phyloP scores from a whole-genome alignment of 768 basidiomycete species.

The Tricholoma flavovirens region DNA sequence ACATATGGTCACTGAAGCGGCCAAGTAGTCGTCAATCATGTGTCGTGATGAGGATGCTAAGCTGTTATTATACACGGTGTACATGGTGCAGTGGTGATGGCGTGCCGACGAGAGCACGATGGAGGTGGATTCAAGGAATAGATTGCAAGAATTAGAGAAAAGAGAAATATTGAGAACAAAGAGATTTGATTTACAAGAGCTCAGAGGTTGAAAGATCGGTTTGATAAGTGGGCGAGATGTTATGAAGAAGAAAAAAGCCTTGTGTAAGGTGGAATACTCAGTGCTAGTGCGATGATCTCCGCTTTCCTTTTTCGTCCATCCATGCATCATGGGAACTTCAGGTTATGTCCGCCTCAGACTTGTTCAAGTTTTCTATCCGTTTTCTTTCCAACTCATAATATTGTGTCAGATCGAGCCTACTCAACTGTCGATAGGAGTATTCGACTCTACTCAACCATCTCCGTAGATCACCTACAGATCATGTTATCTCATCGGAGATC shows the following conservation, averaged over 20 bases:
- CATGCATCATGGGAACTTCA: conserved; percentile 14
- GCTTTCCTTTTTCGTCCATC: conserved; percentile 31
- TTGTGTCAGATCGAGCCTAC: neutral
- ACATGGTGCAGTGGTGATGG: too few relatives aligned
- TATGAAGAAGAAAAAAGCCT: conserved; percentile 16
- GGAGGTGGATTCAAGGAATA: conserved; percentile 6
- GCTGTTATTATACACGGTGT: conserved; percentile 7
- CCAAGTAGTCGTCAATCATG: conserved; percentile 18
- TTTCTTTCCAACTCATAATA: too few relatives aligned
- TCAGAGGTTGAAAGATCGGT: conserved; percentile 7
- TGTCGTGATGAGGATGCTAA: conserved; percentile 10
- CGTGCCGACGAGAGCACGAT: conserved; percentile 1
- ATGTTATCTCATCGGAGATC: conserved; percentile 27
- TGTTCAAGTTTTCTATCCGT: neutral
- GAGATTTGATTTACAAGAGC: conserved; percentile 5
- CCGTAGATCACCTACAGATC: conserved; percentile 7
- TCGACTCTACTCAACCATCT: neutral
- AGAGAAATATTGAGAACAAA: conserved; percentile 3
- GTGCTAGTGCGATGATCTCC: conserved; percentile 19
- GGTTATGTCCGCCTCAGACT: neutral
- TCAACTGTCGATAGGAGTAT: neutral
- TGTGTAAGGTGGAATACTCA: conserved; percentile 20
- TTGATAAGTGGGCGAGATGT: conserved; percentile 14
- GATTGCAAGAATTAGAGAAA: conserved; percentile 2
- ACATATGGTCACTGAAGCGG: conserved; percentile 12